Evolutionary conservation across 352 stramenopile genomes (phyloP).

Genomic region (Pythium biforme): DNA sequence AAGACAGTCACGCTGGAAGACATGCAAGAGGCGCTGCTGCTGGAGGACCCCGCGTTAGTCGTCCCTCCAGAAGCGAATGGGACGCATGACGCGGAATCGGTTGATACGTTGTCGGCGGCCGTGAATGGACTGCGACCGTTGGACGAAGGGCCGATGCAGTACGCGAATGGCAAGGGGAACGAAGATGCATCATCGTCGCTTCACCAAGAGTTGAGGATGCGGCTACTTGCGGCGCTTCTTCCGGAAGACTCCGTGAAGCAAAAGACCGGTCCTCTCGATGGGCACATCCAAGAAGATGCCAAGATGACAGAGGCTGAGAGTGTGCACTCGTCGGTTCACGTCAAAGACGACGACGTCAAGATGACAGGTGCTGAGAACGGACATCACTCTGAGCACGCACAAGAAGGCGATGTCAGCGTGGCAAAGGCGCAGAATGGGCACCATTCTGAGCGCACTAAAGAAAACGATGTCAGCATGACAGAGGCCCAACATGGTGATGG

Average conservation of each 20-base stretch:
- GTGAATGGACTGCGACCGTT: not conserved
- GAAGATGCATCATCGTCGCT: not conserved
- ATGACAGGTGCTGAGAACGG: not conserved
- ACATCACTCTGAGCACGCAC: not conserved
- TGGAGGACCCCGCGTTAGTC: slow-evolving; percentile 42
- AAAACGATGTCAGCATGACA: not conserved
- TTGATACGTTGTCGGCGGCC: not conserved
- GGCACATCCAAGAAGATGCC: not conserved
- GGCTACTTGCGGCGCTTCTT: slow-evolving; percentile 20
- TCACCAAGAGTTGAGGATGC: slow-evolving; percentile 15
- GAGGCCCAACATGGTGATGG: not conserved
- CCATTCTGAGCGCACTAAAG: not conserved
- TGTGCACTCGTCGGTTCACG: too few species aligned
- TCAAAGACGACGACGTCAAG: too few species aligned
- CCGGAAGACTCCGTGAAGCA: not conserved
- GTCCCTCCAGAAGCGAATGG: not conserved
- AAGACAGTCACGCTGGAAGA: slow-evolving; percentile 56
- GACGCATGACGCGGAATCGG: not conserved
- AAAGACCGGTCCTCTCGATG: too few species aligned
- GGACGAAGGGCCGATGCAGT: not conserved
- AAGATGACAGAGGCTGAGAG: too few species aligned
- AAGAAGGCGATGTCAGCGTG: not conserved
- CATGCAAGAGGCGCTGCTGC: slow-evolving; percentile 50
- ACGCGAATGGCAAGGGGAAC: not conserved
- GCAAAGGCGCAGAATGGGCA: not conserved